A percentile compares a stretch with the other conserved stretches of the same genome.
These are phyloP conservation scores for Penicillium freii DNA, from an alignment of 2,329 filamentous ascomycete genomes.

Conservation along the genomic window DNA sequence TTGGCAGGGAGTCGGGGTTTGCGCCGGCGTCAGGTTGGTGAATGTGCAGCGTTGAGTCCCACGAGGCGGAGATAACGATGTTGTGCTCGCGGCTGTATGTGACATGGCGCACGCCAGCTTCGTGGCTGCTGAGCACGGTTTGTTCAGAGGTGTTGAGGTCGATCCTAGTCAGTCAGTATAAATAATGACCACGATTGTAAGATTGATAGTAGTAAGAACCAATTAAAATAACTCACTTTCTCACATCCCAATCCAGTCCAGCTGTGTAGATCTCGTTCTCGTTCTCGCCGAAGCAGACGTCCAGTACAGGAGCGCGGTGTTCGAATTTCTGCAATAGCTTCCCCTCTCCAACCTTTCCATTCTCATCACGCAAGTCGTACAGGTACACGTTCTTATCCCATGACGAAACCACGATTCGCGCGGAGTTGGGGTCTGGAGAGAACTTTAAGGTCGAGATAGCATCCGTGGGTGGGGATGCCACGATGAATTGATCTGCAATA, in stretches of 20 bases:
- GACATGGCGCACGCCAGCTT: conserved; percentile 75
- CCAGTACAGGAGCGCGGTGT: conserved; percentile 80
- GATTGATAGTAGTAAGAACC: conserved; percentile 52
- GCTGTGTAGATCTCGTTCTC: conserved; percentile 82
- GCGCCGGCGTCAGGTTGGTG: conserved; percentile 58
- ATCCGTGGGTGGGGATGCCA: conserved; percentile 78
- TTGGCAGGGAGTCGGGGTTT: conserved; percentile 52
- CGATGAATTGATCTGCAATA: conserved; percentile 68
- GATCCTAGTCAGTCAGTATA: conserved; percentile 49
- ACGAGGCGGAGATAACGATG: conserved; percentile 83
- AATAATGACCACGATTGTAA: conserved; percentile 51
- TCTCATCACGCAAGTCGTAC: conserved; percentile 67
- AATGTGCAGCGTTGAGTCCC: conserved; percentile 88
- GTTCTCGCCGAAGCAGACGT: conserved; percentile 83
- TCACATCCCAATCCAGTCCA: conserved; percentile 83
- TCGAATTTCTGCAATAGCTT: conserved; percentile 71
- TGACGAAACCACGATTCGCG: conserved; percentile 81
- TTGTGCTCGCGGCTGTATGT: conserved; percentile 75
- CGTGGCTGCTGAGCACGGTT: conserved; percentile 74
- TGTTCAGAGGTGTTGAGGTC: conserved; percentile 71
- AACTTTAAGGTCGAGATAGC: conserved; percentile 84
- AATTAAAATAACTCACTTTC: conserved; percentile 53
- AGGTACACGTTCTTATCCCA: conserved; percentile 93
- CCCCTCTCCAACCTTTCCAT: conserved; percentile 56
- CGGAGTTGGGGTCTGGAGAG: conserved; percentile 70